Evolutionary conservation across 164 flowering plant species (phyloP).

Genomic region (Liquidambar formosana): DNA sequence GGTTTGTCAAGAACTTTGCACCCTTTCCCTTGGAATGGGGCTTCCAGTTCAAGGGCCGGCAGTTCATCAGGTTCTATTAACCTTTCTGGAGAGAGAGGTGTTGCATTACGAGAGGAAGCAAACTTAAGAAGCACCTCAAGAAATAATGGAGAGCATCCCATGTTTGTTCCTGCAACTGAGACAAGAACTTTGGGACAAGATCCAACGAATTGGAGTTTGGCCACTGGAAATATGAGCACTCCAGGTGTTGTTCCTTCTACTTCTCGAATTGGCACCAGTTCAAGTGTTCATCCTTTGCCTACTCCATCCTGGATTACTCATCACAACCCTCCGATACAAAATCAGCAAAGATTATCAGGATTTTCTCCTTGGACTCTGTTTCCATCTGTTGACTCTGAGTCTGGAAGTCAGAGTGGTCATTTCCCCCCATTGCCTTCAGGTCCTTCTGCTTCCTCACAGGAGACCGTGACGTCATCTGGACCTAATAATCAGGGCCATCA

Average conservation of each 20-base stretch:
- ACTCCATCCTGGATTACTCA: constrained; percentile 30
- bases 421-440: constrained; percentile 28
- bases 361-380: constrained; percentile 44
- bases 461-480: constrained; percentile 23
- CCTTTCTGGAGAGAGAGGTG: constrained; percentile 31
- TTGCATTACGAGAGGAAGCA: constrained; percentile 24
- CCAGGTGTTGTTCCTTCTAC: constrained; percentile 31
- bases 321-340: constrained; percentile 23
- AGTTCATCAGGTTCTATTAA: constrained; percentile 25
- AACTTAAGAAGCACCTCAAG: constrained; percentile 30
- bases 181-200: constrained; percentile 38
- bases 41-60: constrained; percentile 39
- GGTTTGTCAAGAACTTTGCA: constrained; percentile 31
- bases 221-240: constrained; percentile 25
- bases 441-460: constrained; percentile 35
- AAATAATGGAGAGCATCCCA: constrained; percentile 30
- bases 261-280: constrained; percentile 25
- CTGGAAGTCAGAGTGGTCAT: constrained; percentile 32
- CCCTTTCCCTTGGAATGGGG: constrained; percentile 42
- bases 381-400: constrained; percentile 37
- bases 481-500: constrained; percentile 25
- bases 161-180: constrained; percentile 33
- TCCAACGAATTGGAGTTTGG: constrained; percentile 44
- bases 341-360: constrained; percentile 35
- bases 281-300: constrained; percentile 29